Evolutionary conservation across 768 basidiomycete species (phyloP), one percentile per base, ranked within the genome.

Genomic region (Lentinula raphanica): DNA sequence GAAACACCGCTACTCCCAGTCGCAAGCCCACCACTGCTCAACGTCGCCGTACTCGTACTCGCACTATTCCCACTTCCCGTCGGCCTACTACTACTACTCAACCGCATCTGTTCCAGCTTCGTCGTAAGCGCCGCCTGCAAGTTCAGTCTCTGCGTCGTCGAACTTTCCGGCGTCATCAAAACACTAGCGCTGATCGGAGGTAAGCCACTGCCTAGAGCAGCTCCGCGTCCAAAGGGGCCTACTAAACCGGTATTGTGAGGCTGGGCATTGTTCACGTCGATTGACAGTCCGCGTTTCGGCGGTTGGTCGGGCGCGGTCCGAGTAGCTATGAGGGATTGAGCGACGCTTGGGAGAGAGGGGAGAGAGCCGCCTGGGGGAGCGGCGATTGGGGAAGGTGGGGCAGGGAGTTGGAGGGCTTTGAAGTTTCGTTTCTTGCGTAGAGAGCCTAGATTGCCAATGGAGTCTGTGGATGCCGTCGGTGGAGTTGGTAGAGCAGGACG

Each of bases 111-210:
- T 23, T 91, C 92, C 38, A 97, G 82, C n/a, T 91, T 92, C 61
- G 85, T 89, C 17, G 88, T 87, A 3, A 96, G 80, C 9, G 87
- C 82, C 25, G 81, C 82, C 71, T 94, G 92, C 64, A 91, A 89
- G 27, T 84, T 90, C 65, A 82, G 85, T 60, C 89, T 81, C 57
- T 82, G 74, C 49, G 83, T 79, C 32, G 73, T 72, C 44, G 80
- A 76, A 6, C 83, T 76, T n/a, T 71, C 79, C 25, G 79, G 78
- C 12, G 74, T 70, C 36, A 80, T 79, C 29, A 82, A 82, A 39
- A 86, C 83, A 50, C 71, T 79, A 17, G 51, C 51, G 23, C 35
- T 38, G 32, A 53, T 53, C 23, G 51, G 51, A 17, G 51, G 51
- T 53, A 53, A 36, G 35, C 51, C 51, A 21, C 32, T 36, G 3